phyloP scores from a whole-genome alignment of 441 rosid species.

The Adansonia gregorii region DNA sequence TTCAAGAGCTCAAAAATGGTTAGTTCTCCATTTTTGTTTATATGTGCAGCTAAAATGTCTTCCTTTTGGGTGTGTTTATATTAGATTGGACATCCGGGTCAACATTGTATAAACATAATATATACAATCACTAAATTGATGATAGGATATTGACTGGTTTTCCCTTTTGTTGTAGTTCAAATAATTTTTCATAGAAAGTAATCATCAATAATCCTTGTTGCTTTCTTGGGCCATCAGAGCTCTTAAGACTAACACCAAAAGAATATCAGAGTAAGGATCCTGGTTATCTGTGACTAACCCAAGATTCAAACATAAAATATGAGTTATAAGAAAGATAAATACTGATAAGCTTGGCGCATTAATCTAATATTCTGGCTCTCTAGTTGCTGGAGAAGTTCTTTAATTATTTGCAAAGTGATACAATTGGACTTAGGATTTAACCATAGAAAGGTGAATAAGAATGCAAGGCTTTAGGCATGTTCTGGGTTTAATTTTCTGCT shows the following conservation, averaged over 20 bases:
- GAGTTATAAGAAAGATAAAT: not conserved
- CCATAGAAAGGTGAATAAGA: not conserved
- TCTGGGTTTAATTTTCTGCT: not conserved
- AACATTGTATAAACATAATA: not conserved
- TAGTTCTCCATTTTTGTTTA: conserved; percentile 29
- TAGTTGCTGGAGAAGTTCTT: not conserved
- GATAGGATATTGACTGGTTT: not conserved
- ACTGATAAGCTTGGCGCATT: not conserved
- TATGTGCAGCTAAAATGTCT: not conserved
- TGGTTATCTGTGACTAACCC: not conserved
- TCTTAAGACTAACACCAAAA: not conserved
- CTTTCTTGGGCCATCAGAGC: not conserved
- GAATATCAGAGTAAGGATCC: not conserved
- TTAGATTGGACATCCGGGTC: not conserved
- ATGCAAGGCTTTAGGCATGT: not conserved
- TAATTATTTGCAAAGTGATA: not conserved
- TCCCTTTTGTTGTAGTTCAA: conserved; percentile 5
- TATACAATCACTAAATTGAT: not conserved
- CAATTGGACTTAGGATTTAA: conserved; percentile 7
- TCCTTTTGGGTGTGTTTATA: not conserved
- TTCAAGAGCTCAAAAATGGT: conserved; percentile 42
- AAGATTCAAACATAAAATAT: conserved; percentile 2
- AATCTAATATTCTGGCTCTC: not conserved
- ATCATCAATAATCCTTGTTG: conserved; percentile 15
- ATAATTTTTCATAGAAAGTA: not conserved